Percentiles rank a stretch among this genome's conserved stretches.
phyloP scores from a whole-genome alignment of 441 rosid species.

The Arabidopsis lyrata region DNA sequence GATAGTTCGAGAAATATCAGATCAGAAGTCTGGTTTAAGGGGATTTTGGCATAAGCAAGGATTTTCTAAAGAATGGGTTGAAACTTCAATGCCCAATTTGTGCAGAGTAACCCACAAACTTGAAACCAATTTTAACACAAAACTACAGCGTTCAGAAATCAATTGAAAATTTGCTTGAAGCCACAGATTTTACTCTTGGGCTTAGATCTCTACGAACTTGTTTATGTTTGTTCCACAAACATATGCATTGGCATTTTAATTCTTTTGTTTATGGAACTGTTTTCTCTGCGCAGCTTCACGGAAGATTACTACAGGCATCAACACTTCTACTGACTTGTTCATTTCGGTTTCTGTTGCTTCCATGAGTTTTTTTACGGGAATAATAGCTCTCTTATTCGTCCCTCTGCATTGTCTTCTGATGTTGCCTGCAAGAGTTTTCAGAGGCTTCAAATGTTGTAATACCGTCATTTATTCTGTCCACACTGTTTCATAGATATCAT shows the following conservation, averaged over 20 bases:
- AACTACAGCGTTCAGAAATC: too few relatives aligned
- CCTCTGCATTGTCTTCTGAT: slow-evolving; percentile 79
- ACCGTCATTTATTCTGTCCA: not conserved
- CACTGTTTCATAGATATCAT: too few relatives aligned
- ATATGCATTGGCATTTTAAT: not conserved
- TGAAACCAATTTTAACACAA: too few relatives aligned
- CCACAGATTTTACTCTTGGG: slow-evolving; percentile 25
- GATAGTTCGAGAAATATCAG: not conserved
- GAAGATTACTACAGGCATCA: slow-evolving; percentile 18
- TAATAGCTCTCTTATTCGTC: slow-evolving; percentile 71
- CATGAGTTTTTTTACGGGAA: slow-evolving; percentile 50
- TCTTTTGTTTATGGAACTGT: slow-evolving; percentile 33
- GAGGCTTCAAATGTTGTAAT: slow-evolving; percentile 1
- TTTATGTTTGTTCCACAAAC: slow-evolving; percentile 31
- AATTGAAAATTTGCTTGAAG: slow-evolving; percentile 9
- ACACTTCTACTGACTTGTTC: slow-evolving; percentile 56
- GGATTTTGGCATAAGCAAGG: not conserved
- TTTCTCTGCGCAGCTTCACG: slow-evolving; percentile 13
- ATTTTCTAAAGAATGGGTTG: too few relatives aligned
- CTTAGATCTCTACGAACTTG: slow-evolving; percentile 17
- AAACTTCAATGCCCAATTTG: too few relatives aligned
- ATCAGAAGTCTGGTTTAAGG: not conserved
- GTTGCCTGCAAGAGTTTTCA: slow-evolving; percentile 69
- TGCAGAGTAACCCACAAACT: too few relatives aligned
- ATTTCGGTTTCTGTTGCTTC: slow-evolving; percentile 51